Conservation (phyloP, 2,329 filamentous ascomycete species). For the Monosporascus sp. region DNA sequence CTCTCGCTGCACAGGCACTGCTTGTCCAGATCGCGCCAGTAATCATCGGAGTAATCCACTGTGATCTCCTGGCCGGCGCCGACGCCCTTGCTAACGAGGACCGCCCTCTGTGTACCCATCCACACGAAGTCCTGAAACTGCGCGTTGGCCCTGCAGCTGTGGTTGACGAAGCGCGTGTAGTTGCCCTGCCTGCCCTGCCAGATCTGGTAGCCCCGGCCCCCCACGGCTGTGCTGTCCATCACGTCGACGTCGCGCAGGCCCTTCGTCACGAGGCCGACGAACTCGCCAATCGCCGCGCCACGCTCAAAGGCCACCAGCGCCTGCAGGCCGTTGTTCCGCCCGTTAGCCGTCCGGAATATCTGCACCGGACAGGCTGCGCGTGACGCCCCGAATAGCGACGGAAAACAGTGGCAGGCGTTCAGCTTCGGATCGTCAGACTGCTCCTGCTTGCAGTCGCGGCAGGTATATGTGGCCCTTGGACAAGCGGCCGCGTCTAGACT, state of each 20-base stretch:
- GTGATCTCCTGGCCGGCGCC: conserved; percentile 48
- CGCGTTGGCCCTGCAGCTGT: conserved; percentile 52
- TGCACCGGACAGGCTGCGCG: conserved; percentile 39
- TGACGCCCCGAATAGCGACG: conserved; percentile 42
- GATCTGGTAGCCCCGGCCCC: conserved; percentile 43
- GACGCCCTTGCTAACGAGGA: conserved; percentile 51
- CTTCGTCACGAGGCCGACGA: conserved; percentile 49
- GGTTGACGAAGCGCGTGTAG: conserved; percentile 54
- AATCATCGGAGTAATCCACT: conserved; percentile 53
- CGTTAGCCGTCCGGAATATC: conserved; percentile 45
- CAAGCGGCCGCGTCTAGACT: conserved; percentile 18
- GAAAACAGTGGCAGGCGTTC: conserved; percentile 49
- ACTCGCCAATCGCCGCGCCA: conserved; percentile 48
- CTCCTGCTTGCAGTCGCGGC: conserved; percentile 38
- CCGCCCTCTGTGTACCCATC: conserved; percentile 47
- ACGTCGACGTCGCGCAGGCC: conserved; percentile 47
- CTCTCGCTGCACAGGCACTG: conserved; percentile 47
- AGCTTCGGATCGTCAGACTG: conserved; percentile 43
- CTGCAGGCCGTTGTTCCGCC: conserved; percentile 48
- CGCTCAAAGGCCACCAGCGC: conserved; percentile 43
- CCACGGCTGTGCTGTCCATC: conserved; percentile 40
- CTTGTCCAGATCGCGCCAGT: conserved; percentile 52
- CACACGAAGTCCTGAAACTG: conserved; percentile 53
- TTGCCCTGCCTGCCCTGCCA: conserved; percentile 52
- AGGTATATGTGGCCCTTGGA: conserved; percentile 24